Evolutionary conservation across 2,329 filamentous ascomycete species (phyloP), one percentile per base, ranked within the genome.

Genomic region (Aspergillus tanneri): DNA sequence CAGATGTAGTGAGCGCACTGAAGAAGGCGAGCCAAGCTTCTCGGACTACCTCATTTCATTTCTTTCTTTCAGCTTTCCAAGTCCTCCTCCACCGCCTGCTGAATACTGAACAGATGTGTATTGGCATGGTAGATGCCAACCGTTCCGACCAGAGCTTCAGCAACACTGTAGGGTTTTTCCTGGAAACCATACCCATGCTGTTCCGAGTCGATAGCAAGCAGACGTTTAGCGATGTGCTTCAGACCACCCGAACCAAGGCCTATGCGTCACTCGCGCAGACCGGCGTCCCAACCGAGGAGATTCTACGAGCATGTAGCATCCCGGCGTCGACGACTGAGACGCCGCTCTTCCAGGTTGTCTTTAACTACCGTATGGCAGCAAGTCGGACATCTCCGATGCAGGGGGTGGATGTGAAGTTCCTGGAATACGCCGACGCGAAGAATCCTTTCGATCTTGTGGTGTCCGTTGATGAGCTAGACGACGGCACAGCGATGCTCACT

Each of bases 401-500:
- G 6, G 38, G 45, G n/a, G 42, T 46, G n/a, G 27, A 46, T 11
- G 36, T 57, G 19, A 45, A 53, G 5, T 40, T 53, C 3, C 7
- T 40, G 25, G 22, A 45, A n/a, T 24, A 91, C 79, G 59, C 87
- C 88, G 72, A 90, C 78, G 64, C 80, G 77, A 46, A 95, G 76
- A 55, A 95, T 83, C 71, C 88, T 85, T 72, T 96, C 88, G 63
- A 96, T 92, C 76, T 96, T 90, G 59, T 34, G 5, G 21, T 25
- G 14, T 19, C 23, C 10, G 35, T 51, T 16, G 38, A 41, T 42
- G 45, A 47, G 38, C 8, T 42, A 11, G 45, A 41, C 19, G 38
- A 41, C 37, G 45, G 45, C 16, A 47, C 45, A 36, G 28, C 37
- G 28, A 42, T 47, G 45, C 18, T 47, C 28, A 42, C 27, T 3